These are phyloP conservation scores for Allomyces javanicus DNA, from an alignment of 192 early-diverging fungal species.

Conservation along the genomic window DNA sequence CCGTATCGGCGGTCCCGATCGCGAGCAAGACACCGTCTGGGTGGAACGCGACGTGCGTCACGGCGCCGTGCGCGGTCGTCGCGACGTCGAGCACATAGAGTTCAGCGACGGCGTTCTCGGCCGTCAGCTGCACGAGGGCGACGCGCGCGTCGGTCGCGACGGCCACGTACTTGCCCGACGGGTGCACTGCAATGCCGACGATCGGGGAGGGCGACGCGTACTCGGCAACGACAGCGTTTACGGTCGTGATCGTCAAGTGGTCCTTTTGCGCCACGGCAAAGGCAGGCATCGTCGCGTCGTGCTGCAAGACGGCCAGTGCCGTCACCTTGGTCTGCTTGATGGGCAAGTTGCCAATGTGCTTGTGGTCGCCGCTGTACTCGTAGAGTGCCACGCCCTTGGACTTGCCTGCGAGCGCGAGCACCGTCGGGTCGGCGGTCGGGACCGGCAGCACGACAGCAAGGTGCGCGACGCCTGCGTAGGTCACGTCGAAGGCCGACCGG, in stretches of 20 bases:
- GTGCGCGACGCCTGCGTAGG: slow-evolving; percentile 14
- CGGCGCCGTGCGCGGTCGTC: slow-evolving; percentile 6
- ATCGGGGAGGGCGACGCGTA: slow-evolving; percentile 65
- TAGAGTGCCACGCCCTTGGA: slow-evolving; percentile 8
- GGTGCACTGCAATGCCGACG: slow-evolving; percentile 35
- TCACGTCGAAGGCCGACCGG: background rate
- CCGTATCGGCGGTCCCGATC: slow-evolving; percentile 47
- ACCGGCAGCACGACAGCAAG: slow-evolving; percentile 43
- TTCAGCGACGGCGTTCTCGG: slow-evolving; percentile 12
- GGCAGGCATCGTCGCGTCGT: no score
- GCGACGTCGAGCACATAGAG: slow-evolving; percentile 1
- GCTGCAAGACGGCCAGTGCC: slow-evolving; percentile 47
- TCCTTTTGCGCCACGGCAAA: no score
- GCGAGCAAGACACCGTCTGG: slow-evolving; percentile 81
- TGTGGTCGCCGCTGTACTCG: slow-evolving; percentile 2
- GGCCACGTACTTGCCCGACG: slow-evolving; percentile 3
- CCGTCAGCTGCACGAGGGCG: slow-evolving; percentile 17
- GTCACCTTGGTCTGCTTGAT: slow-evolving; percentile 38
- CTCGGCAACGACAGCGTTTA: slow-evolving; percentile 56
- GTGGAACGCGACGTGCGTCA: slow-evolving; percentile 44
- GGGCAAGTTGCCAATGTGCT: slow-evolving; percentile 11
- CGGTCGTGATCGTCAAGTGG: slow-evolving; percentile 24
- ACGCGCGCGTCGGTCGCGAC: slow-evolving; percentile 27
- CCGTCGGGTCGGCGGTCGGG: slow-evolving; percentile 44
- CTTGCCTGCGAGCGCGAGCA: slow-evolving; percentile 26